phyloP scores from a whole-genome alignment of 2,329 filamentous ascomycete genomes.

The Pezicula rhizophila region DNA sequence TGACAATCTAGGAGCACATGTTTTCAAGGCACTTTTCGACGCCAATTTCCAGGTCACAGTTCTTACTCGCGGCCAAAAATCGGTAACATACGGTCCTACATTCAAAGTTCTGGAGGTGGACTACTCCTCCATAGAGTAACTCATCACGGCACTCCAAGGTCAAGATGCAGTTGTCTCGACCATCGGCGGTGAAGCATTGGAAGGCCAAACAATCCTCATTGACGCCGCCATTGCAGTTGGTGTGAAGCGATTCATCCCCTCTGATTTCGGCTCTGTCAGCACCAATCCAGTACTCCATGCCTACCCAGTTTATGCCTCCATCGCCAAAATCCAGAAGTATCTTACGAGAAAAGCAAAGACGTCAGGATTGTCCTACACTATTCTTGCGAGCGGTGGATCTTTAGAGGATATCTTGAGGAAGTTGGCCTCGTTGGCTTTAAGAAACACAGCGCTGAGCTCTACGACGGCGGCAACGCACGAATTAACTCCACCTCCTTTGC shows the following conservation, averaged over 20 bases:
- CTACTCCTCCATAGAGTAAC: constrained; percentile 32
- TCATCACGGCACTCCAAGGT: constrained; percentile 40
- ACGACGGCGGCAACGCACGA: constrained; percentile 40
- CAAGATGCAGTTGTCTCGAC: constrained; percentile 51
- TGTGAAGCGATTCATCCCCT: constrained; percentile 52
- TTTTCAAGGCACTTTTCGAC: neutral
- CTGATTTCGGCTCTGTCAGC: constrained; percentile 42
- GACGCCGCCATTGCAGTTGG: constrained; percentile 50
- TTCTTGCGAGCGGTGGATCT: constrained; percentile 46
- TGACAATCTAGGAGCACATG: neutral
- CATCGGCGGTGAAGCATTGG: constrained; percentile 26
- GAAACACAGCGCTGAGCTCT: constrained; percentile 33
- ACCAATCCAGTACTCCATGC: constrained; percentile 28
- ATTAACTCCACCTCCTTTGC: constrained; percentile 41
- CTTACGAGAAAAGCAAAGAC: constrained; percentile 31
- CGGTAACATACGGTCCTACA: constrained; percentile 1
- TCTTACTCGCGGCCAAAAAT: neutral
- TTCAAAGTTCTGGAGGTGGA: constrained; percentile 38
- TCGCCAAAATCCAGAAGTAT: constrained; percentile 35
- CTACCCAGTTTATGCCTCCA: constrained; percentile 44
- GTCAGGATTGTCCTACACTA: constrained; percentile 44
- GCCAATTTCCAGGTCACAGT: neutral
- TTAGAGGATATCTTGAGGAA: constrained; percentile 45
- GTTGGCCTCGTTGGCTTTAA: constrained; percentile 38
- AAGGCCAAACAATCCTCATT: constrained; percentile 43